Evolutionary conservation across 2,329 filamentous ascomycete species (phyloP), one percentile per base, ranked within the genome.

Genomic region (Calonectria pseudoreteaudii): DNA sequence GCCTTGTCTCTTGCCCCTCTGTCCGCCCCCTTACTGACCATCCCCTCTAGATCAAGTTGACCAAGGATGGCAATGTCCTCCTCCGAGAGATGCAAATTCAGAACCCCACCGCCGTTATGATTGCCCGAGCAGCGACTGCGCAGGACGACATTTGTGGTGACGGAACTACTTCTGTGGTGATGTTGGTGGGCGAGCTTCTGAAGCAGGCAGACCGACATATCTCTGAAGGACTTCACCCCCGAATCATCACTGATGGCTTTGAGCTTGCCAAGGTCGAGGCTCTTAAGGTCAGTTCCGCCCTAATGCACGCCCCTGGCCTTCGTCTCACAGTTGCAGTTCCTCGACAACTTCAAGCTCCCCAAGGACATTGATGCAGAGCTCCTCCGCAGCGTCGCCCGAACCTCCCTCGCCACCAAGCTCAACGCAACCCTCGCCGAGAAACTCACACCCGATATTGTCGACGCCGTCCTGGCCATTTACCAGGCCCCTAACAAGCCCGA

Each of bases 111-210:
- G 97, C 97, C 78, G 97, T 97, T 76, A 93, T 93, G 91, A 93
- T 93, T 84, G 92, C 91, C 71, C 88, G 92, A 83, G 95, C 96
- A 81, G 97, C 97, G 72, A 99, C 97, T 47, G 97, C 97, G 79
- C 96, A 99, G 85, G 97, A 99, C 85, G 97, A 99, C 82, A 99
- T 99, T 81, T 98, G 95, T 80, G 97, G 97, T 82, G 97, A 99
- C 85, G 97, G 97, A 82, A 99, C 97, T 81, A 99, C 97, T 52
- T 98, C 95, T 60, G 96, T 98, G 36, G 97, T 99, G 67, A 88
- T 99, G 81, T 88, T 98, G 84, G 96, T 99, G 66, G 97, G 97
- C 85, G 97, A 99, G 89, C 92, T 99, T 74, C 88, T 99, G 83
- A 99, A 98, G 91, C 97, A 99, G 88, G 97, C 97, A 74, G 94